Evolutionary conservation across 257 asterid genomes (phyloP), one percentile per base, ranked within the genome.

Genomic region (Primulina huaijiensis): DNA sequence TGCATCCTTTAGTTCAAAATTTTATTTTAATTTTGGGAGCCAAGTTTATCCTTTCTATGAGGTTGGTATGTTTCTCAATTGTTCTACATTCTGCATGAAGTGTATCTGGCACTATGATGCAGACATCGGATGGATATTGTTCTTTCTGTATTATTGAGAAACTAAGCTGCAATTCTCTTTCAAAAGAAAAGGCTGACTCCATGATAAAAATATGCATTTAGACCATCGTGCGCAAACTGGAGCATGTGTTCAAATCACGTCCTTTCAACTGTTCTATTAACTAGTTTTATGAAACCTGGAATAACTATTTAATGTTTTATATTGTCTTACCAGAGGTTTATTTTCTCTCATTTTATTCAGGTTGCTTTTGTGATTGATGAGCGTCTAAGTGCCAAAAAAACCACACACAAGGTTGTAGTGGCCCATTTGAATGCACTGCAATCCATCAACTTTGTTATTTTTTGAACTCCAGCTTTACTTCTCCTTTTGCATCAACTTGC

Each of bases 321-420:
- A 11, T 30, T 35, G 37, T 43, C 52, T 46, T 64, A 30, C 78
- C 68, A 66, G 56, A 56, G 50, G 57, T 37, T 64, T 37, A 20
- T 21, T 21, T 17, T 67, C 70, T 65, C 71, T 73, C 52, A 69
- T 76, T 71, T 73, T 59, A 33, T 33, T 74, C 86, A 90, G 99
- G 92, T 93, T 70, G 74, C 75, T 70, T 90, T 93, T 78, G 94
- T 82, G 80, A 86, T 90, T 77, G 97, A 90, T 74, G 99, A 93
- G 72, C 97, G 99, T 60, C 72, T 93, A 73, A 79, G 87, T 74
- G 89, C 77, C 70, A 87, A 86, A 80, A 90, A 85, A 72, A 58
- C 81, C 81, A 75, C 87, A 50, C 90, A 92, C 84, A 93, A 93
- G 98, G 97, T 92, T 64, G 72, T 68, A 37, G 65, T 29, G 46